These are phyloP conservation scores for Fennellomyces sp. DNA, from an alignment of 371 early-diverging fungal species.

Conservation along the genomic window DNA sequence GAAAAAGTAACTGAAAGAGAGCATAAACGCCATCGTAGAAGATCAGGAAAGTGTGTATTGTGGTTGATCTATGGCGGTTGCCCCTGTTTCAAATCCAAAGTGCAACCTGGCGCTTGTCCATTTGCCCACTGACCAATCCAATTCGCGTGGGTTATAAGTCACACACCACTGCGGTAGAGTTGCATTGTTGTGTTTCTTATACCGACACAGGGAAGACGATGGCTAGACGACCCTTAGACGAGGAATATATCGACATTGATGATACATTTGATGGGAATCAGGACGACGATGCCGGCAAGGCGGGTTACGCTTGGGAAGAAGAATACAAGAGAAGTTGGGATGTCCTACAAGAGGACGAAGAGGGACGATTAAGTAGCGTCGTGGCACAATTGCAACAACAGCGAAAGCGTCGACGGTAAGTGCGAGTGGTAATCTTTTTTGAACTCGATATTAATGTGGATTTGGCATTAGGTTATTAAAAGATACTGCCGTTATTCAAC, in stretches of 20 bases:
- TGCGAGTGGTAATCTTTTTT: neutral
- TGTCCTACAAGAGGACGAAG: conserved; percentile 89
- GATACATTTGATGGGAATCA: conserved; percentile 49
- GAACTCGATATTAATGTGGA: neutral
- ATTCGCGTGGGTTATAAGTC: neutral
- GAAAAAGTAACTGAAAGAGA: no score
- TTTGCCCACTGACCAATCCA: no score
- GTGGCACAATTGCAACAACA: conserved; percentile 80
- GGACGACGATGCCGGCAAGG: conserved; percentile 48
- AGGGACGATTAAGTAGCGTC: conserved; percentile 80
- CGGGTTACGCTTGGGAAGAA: conserved; percentile 92
- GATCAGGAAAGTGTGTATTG: no score
- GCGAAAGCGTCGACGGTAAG: conserved; percentile 71
- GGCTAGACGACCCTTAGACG: conserved; percentile 38
- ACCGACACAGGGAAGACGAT: neutral
- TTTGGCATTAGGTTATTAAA: conserved; percentile 54
- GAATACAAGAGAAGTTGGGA: conserved; percentile 97
- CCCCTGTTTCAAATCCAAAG: no score
- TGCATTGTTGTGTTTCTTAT: neutral
- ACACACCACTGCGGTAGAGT: neutral
- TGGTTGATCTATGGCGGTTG: no score
- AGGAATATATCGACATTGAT: conserved; percentile 57
- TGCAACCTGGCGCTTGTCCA: no score
- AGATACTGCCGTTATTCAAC: conserved; percentile 83
- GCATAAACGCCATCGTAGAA: no score